Evolutionary conservation across 352 stramenopile genomes (phyloP), one percentile per base, ranked within the genome.

Genomic region (Phytophthora agathidicida): DNA sequence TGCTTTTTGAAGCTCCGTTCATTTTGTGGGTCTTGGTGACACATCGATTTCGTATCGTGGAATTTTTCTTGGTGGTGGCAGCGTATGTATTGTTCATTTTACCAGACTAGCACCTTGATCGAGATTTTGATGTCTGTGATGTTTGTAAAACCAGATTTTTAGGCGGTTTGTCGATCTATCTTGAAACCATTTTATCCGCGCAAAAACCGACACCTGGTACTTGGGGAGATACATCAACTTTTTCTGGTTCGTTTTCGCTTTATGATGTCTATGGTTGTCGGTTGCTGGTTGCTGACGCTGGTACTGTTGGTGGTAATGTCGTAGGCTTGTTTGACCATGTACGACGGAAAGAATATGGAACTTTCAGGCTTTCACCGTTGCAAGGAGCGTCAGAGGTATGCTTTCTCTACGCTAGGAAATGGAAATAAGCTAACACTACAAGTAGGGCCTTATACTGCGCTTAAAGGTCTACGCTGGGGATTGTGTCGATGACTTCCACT

Each of bases 321-420:
- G 1, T 19, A 80, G 71, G 68, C 7, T 44, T 85, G 4, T 31
- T 75, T 27, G 51, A 30, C 32, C 95, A 98, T 67, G 46, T 98
- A 4, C 58, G 83, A 8, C 74, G 94, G 20, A 69, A 67, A 22
- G 95, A 98, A 45, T 98, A 98, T 50, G 95, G 94, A 7, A 98
- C 89, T 0, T 91, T 98, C 23, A 74, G 73, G 16, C 75, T 98
- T 13, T 98, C 94, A 16, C 90, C 80, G 33, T 76, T 82, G 9
- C 52, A 78, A 42, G 45, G 35, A 32, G 46, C 43, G 16, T 80
- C 71, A 0, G 76, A 81, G 59, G 75, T 85, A 63, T 38, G 17
- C n/a, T 31, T 14, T 30, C 7, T 35, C 7, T 1, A 13, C 7
- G 3, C 36, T 35, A 38, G 23, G n/a, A 19, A 20, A 2, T 23